These are phyloP conservation scores for Clarireedia monteithiana DNA, from an alignment of 2,329 filamentous ascomycete species.

Conservation along the genomic window DNA sequence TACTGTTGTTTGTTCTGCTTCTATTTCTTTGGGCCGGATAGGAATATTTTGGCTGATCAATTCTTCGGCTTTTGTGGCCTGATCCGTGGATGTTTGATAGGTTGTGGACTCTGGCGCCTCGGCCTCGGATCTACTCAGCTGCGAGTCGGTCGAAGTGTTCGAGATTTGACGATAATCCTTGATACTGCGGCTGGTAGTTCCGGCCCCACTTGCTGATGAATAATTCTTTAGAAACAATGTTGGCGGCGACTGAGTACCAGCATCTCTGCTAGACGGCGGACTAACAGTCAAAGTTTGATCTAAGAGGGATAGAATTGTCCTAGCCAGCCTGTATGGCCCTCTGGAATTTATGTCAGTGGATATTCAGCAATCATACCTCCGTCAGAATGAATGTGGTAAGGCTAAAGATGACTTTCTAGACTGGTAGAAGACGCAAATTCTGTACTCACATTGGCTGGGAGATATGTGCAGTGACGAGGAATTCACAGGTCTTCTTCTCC, in stretches of 20 bases:
- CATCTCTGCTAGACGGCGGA: conserved; percentile 3
- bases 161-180: background rate
- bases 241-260: conserved; percentile 21
- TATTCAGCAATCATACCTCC: background rate
- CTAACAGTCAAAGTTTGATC: conserved; percentile 1
- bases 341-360: background rate
- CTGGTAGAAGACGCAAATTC: background rate
- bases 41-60: background rate
- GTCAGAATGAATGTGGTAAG: background rate
- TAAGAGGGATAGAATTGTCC: conserved; percentile 19
- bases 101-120: background rate
- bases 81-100: too few species aligned
- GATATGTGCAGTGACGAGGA: conserved; percentile 12
- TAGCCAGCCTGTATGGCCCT: conserved; percentile 16
- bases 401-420: background rate
- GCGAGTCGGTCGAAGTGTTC: background rate
- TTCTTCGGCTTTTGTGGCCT: too few species aligned
- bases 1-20: background rate
- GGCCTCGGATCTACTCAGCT: background rate
- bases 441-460: conserved; percentile 14
- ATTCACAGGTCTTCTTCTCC: background rate
- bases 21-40: background rate
- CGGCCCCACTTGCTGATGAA: conserved; percentile 13
- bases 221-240: conserved; percentile 17
- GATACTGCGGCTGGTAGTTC: conserved; percentile 19